Conservation (phyloP, 495 filamentous ascomycete species). For the Tuber melanosporum region DNA sequence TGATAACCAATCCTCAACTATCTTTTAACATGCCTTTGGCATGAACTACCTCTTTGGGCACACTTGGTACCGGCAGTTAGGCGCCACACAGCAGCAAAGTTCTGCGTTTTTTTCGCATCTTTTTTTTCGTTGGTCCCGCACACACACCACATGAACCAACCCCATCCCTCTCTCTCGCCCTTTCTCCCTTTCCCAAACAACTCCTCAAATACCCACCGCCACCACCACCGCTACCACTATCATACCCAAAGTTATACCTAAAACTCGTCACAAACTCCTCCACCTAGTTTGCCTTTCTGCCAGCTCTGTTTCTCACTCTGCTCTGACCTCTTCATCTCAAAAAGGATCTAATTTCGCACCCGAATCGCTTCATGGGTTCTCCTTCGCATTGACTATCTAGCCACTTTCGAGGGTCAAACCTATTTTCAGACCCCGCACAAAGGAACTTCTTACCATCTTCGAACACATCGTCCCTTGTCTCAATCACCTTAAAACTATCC, state of each 20-base stretch:
- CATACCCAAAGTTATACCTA: neutral
- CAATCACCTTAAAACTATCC: slow-evolving; percentile 7
- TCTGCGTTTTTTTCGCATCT: neutral
- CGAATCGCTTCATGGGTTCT: slow-evolving; percentile 10
- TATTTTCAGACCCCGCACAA: slow-evolving; percentile 13
- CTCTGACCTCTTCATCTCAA: neutral
- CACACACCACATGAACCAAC: neutral
- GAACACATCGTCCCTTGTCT: slow-evolving; percentile 7
- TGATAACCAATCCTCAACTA: neutral
- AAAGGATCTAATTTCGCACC: neutral
- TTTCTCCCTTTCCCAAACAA: neutral
- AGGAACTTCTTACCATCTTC: slow-evolving; percentile 1
- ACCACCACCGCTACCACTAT: neutral
- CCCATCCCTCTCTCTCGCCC: neutral
- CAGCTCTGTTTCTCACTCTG: neutral
- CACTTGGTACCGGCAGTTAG: neutral
- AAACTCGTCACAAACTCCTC: neutral
- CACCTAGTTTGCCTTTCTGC: neutral
- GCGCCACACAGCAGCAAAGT: neutral
- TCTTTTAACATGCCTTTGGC: neutral
- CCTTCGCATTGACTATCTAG: slow-evolving; percentile 42
- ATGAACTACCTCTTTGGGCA: neutral
- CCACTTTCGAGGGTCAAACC: slow-evolving; percentile 25
- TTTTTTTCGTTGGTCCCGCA: neutral
- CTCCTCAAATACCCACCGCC: slow-evolving; percentile 7